These are phyloP conservation scores for Candida verbasci DNA, from an alignment of 805 yeast species.

Conservation along the genomic window DNA sequence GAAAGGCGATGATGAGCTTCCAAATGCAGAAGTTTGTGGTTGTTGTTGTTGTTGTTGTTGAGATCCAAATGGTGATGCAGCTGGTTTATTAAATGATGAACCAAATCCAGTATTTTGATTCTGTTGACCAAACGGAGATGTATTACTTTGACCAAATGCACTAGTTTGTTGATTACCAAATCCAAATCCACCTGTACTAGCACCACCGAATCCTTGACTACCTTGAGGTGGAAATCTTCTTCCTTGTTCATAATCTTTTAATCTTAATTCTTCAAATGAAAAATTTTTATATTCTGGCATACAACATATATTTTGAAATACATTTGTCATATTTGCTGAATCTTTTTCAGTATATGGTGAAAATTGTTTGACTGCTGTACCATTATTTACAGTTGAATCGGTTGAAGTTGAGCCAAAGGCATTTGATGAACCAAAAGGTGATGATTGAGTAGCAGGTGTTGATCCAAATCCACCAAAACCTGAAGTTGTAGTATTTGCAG, in stretches of 20 bases:
- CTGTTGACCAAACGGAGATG: conserved; percentile 29
- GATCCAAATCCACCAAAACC: conserved; percentile 16
- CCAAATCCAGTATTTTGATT: conserved; percentile 5
- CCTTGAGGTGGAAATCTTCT: conserved; percentile 39
- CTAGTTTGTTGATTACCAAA: conserved; percentile 13
- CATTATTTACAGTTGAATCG: conserved; percentile 44
- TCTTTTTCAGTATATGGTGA: conserved; percentile 72
- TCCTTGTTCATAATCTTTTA: conserved; percentile 78
- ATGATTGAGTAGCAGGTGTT: conserved; percentile 21
- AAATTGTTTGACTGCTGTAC: conserved; percentile 71
- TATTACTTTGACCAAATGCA: conserved; percentile 35
- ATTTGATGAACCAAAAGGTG: conserved; percentile 14
- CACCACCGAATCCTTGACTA: conserved; percentile 24
- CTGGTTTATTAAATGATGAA: conserved; percentile 11
- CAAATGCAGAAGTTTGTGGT: conserved; percentile 26
- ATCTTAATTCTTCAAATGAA: conserved; percentile 84
- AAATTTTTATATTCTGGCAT: conserved; percentile 88
- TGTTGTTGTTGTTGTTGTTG: conserved; percentile 8
- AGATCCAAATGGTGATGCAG: conserved; percentile 15
- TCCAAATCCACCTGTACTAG: conserved; percentile 10
- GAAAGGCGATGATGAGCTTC: conserved; percentile 28
- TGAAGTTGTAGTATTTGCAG: conserved; percentile 10
- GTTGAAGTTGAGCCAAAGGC: conserved; percentile 21
- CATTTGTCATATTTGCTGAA: conserved; percentile 40
- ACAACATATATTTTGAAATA: conserved; percentile 69